Percentiles rank a stretch among this genome's conserved stretches.
These are phyloP conservation scores for Irpex rosettiformis DNA, from an alignment of 1,284 basidiomycete genomes.

Conservation along the genomic window DNA sequence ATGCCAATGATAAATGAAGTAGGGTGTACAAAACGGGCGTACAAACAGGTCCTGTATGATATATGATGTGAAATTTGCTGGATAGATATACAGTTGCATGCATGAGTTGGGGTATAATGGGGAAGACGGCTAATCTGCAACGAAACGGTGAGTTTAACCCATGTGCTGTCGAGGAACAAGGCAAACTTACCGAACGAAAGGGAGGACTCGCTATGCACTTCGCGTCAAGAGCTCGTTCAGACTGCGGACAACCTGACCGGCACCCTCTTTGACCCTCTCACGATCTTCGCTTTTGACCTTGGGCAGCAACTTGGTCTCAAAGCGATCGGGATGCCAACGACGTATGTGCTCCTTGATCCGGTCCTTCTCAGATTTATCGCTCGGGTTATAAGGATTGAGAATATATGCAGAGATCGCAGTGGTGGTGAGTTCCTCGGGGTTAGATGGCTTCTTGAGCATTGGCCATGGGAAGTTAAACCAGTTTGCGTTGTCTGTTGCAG, in stretches of 20 bases:
- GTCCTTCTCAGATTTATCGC: conserved; percentile 49
- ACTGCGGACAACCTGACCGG: conserved; percentile 45
- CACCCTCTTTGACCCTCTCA: conserved; percentile 37
- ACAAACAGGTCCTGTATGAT: conserved; percentile 7
- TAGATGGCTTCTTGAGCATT: conserved; percentile 48
- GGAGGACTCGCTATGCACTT: not conserved
- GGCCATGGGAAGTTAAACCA: conserved; percentile 76
- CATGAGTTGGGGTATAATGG: conserved; percentile 3
- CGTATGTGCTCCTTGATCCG: conserved; percentile 58
- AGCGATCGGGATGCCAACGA: conserved; percentile 42
- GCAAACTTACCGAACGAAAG: not conserved
- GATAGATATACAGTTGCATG: conserved; percentile 4
- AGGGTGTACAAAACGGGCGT: not conserved
- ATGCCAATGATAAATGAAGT: conserved; percentile 1
- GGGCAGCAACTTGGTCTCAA: conserved; percentile 38
- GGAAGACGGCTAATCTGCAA: not conserved
- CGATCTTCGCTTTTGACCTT: conserved; percentile 42
- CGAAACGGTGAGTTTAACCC: not conserved
- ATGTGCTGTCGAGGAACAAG: not conserved
- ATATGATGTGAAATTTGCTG: conserved; percentile 5
- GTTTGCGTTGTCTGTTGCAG: conserved; percentile 27
- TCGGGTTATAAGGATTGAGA: conserved; percentile 47
- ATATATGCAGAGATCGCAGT: conserved; percentile 56
- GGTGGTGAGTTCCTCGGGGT: conserved; percentile 56
- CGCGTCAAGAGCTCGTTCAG: conserved; percentile 47